Evolutionary conservation across 2,329 filamentous ascomycete species (phyloP), one percentile per base, ranked within the genome.

Genomic region (Xylaria sp.): DNA sequence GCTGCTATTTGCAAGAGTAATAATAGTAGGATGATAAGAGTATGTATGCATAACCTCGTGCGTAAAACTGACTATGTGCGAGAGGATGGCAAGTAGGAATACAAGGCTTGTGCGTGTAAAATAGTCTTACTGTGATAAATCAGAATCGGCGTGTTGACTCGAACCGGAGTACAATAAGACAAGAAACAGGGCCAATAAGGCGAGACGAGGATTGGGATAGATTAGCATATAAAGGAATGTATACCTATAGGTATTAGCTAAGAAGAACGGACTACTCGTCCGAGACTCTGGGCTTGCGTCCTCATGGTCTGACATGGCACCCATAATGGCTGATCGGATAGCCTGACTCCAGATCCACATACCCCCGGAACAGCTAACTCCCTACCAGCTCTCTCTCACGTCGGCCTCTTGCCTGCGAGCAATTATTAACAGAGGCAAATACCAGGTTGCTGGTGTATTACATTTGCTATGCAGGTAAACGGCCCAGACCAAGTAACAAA

Each of bases 391-490:
- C 20, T 22, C 39, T 7, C 3, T 4, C 29, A 13, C 4, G 11
- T 34, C 11, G 3, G 29, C 29, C 45, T 40, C 11, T 24, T 49
- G 50, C 48, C 55, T 42, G 49, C 50, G 24, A 26, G 5, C 11
- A 26, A 7, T 13, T 34, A 34, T 13, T 9, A 26, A 49, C 34
- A 55, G 41, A 55, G 39, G 48, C 22, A 50, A 53, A 39, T 52
- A 47, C 57, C 54, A 47, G 29, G 24, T 39, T 43, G 44, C 43
- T 40, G 41, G 48, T 56, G 22, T 55, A 57, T 56, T 46, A 49
- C 50, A 58, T 49, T 34, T 41, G 16, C 43, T 50, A 55, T 56
- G 52, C 50, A 49, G 21, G 56, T 41, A 49, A 52, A 52, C 50
- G 37, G 47, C 26, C 52, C 41, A 37, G 42, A 54, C 38, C 44